These are phyloP conservation scores for Forsythia suspensa DNA, from an alignment of 257 asterid genomes.

Conservation along the genomic window DNA sequence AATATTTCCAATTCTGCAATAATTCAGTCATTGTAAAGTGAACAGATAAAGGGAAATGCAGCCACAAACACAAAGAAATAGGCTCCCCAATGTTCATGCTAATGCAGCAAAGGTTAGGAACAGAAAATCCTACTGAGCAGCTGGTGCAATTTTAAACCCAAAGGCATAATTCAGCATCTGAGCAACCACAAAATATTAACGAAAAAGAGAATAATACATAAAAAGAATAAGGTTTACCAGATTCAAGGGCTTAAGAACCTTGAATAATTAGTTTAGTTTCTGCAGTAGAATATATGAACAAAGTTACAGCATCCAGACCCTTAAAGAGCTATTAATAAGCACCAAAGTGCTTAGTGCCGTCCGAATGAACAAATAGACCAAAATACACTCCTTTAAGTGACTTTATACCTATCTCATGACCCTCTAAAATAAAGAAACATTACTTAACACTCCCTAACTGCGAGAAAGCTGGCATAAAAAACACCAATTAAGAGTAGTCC, in stretches of 20 bases:
- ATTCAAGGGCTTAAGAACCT: neutral
- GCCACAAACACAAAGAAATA: no score
- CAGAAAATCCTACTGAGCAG: neutral
- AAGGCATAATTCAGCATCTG: neutral
- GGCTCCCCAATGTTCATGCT: neutral
- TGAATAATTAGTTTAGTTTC: neutral
- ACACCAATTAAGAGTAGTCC: neutral
- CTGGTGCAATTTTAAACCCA: neutral
- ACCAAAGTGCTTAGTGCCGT: neutral
- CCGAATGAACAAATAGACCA: neutral
- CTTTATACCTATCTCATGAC: neutral
- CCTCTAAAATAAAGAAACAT: neutral
- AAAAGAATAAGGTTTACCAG: neutral
- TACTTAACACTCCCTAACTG: neutral
- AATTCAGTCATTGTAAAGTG: no score
- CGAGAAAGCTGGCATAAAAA: neutral
- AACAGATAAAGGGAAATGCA: no score
- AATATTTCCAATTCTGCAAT: no score
- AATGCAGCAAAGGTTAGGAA: neutral
- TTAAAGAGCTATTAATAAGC: neutral
- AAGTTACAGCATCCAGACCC: neutral
- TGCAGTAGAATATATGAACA: neutral
- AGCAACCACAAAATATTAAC: neutral
- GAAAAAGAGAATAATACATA: no score
- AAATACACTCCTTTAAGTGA: neutral